phyloP scores from a whole-genome alignment of 768 basidiomycete genomes.

The Suillus alpinus region DNA sequence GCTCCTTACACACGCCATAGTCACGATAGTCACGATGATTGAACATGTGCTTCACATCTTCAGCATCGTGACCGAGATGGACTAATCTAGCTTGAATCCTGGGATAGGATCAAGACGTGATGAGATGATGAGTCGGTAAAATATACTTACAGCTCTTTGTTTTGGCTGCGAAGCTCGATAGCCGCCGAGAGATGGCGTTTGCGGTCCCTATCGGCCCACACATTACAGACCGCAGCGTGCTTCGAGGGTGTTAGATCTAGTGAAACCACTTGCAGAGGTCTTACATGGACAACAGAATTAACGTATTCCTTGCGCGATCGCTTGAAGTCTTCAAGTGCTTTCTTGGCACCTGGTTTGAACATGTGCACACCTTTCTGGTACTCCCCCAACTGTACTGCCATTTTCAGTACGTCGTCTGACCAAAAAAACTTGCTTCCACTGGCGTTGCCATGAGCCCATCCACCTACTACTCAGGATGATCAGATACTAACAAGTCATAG shows the following conservation, averaged over 20 bases:
- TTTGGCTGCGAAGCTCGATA: neutral
- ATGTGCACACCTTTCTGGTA: conserved; percentile 19
- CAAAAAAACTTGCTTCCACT: conserved; percentile 33
- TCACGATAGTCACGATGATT: neutral
- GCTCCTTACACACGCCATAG: neutral
- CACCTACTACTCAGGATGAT: conserved; percentile 24
- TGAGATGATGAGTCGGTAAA: neutral
- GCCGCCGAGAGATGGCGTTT: neutral
- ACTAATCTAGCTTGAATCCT: neutral
- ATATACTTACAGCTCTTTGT: neutral
- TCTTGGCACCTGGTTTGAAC: conserved; percentile 21
- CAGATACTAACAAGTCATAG: neutral
- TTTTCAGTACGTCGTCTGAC: conserved; percentile 28
- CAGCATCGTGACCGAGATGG: neutral
- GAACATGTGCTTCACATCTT: neutral
- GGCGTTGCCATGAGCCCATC: conserved; percentile 25
- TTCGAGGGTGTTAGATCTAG: neutral
- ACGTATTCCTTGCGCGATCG: conserved; percentile 13
- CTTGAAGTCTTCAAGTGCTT: conserved; percentile 25
- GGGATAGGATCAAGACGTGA: neutral
- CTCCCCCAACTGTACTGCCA: conserved; percentile 14
- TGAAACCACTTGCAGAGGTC: neutral
- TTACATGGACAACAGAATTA: neutral
- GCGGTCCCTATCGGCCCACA: neutral
- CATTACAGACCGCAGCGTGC: neutral